phyloP scores from a whole-genome alignment of 2,329 filamentous ascomycete species.

The Cercospora sp. region DNA sequence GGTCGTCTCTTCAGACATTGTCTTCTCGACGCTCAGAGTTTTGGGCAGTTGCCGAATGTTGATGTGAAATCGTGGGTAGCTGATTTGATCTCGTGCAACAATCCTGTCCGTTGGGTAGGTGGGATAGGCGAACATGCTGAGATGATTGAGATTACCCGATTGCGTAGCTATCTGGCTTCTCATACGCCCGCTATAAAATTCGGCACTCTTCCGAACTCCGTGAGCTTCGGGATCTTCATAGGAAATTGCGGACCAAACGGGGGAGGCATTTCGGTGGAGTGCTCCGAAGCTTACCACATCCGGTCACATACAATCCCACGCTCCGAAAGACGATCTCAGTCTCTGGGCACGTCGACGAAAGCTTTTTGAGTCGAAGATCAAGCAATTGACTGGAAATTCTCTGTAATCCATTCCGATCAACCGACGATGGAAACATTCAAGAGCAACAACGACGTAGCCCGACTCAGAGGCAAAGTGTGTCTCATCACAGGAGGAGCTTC shows the following conservation, averaged over 20 bases:
- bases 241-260: neutral
- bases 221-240: neutral
- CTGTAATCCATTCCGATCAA: neutral
- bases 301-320: neutral
- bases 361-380: neutral
- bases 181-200: neutral
- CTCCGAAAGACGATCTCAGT: neutral
- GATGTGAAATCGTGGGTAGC: neutral
- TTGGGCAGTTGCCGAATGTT: neutral
- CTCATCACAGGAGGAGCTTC: neutral
- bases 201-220: neutral
- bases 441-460: neutral
- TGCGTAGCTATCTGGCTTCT: neutral
- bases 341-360: neutral
- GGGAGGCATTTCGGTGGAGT: neutral
- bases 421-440: neutral
- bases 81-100: neutral
- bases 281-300: neutral
- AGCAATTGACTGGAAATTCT: neutral
- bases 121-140: neutral
- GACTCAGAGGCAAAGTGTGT: neutral
- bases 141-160: neutral
- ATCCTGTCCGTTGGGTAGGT: neutral
- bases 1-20: neutral
- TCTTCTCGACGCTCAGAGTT: neutral